Percentiles rank a stretch among this genome's conserved stretches.
These are phyloP conservation scores for Kluyveromyces sp. DNA, from an alignment of 1,139 yeast species.

Conservation along the genomic window DNA sequence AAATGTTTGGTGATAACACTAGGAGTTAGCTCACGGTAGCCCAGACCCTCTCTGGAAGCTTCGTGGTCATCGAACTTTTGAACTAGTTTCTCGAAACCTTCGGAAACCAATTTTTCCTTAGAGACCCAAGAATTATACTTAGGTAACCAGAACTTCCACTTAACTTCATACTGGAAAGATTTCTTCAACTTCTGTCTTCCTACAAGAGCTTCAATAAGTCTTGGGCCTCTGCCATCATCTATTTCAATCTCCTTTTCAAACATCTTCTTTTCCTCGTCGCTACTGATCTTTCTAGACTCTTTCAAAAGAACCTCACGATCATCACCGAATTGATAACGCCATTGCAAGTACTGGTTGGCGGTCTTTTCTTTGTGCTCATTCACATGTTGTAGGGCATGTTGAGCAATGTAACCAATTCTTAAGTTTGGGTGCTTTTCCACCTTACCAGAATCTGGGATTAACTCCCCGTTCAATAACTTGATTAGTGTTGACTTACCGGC, in stretches of 20 bases:
- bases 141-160: slow-evolving; percentile 92
- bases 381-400: slow-evolving; percentile 95
- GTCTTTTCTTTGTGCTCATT: slow-evolving; percentile 96
- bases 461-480: slow-evolving; percentile 86
- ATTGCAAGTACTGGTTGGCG: slow-evolving; percentile 93
- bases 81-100: slow-evolving; percentile 81
- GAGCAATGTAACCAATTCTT: slow-evolving; percentile 98
- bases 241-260: slow-evolving; percentile 74
- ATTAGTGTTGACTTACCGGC: slow-evolving; percentile 97
- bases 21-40: slow-evolving; percentile 89
- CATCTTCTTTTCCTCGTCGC: slow-evolving; percentile 69
- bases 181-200: slow-evolving; percentile 97
- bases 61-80: slow-evolving; percentile 97
- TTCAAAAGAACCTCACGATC: slow-evolving; percentile 93
- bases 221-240: slow-evolving; percentile 83
- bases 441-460: slow-evolving; percentile 76
- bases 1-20: slow-evolving; percentile 92
- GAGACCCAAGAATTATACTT: slow-evolving; percentile 92
- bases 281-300: slow-evolving; percentile 79
- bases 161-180: slow-evolving; percentile 92
- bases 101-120: slow-evolving; percentile 66
- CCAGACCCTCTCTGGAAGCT: slow-evolving; percentile 97
- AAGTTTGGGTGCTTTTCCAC: slow-evolving; percentile 97
- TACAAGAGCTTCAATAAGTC: slow-evolving; percentile 86
- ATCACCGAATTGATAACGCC: slow-evolving; percentile 97